Evolutionary conservation across 2,329 filamentous ascomycete genomes (phyloP).

Genomic region (Colletotrichum tamarilloi): DNA sequence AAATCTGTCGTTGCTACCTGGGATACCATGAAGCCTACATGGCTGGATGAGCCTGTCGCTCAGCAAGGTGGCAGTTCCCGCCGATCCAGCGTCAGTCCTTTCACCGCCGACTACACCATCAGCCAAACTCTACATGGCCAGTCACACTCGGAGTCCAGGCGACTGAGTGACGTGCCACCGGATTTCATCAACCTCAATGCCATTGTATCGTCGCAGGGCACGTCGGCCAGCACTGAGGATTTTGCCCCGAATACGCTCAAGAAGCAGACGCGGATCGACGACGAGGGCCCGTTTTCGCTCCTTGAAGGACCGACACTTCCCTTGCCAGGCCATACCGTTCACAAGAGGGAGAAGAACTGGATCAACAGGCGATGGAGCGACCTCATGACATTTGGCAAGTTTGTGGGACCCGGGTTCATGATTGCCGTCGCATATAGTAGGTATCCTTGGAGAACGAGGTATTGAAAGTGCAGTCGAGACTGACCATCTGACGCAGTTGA

Average conservation of each 20-base stretch:
- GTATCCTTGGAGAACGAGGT: constrained; percentile 37
- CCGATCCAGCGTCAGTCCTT: constrained; percentile 23
- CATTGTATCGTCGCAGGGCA: constrained; percentile 15
- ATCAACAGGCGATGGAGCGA: not conserved
- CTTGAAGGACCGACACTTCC: constrained; percentile 2
- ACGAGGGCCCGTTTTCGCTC: not conserved
- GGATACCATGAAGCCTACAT: constrained; percentile 29
- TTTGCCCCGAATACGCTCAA: not conserved
- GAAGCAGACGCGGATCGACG: not conserved
- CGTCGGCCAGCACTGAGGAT: constrained; percentile 9
- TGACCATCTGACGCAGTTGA: constrained; percentile 53
- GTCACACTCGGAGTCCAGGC: constrained; percentile 6
- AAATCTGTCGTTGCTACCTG: not conserved
- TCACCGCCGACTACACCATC: constrained; percentile 33
- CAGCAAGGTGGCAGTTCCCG: constrained; percentile 16
- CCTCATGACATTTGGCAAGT: constrained; percentile 20
- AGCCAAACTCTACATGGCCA: constrained; percentile 28
- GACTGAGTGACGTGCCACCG: constrained; percentile 20
- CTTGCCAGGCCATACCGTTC: not conserved
- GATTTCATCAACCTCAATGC: constrained; percentile 18
- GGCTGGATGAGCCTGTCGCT: constrained; percentile 17
- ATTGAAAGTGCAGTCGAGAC: not conserved
- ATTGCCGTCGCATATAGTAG: constrained; percentile 68
- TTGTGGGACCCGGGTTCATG: constrained; percentile 77
- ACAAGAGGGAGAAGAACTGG: constrained; percentile 1